phyloP scores from a whole-genome alignment of 306 rosid species.

The Fragaria nilgerrensis region DNA sequence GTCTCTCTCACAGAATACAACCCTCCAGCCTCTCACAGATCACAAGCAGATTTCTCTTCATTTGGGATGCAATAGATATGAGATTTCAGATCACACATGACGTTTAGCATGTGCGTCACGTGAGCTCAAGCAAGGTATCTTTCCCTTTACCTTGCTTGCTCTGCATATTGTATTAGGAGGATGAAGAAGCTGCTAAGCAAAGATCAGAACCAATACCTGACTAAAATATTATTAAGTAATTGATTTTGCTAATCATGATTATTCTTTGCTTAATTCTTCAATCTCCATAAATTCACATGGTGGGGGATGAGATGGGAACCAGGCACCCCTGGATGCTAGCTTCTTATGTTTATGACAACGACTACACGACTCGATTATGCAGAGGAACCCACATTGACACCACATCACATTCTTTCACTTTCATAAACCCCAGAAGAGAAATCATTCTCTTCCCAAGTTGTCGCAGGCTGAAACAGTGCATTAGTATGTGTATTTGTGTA shows the following conservation, averaged over 20 bases:
- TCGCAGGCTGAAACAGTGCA: neutral
- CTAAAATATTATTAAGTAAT: neutral
- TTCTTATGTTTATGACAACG: neutral
- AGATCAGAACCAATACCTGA: neutral
- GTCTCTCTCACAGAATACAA: too few relatives aligned
- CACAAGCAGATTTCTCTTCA: too few relatives aligned
- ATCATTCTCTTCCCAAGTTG: neutral
- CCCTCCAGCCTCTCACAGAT: neutral
- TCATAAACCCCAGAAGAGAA: constrained; percentile 12
- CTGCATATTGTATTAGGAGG: neutral
- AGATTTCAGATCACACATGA: constrained; percentile 22
- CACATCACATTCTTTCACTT: constrained; percentile 22
- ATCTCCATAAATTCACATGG: neutral
- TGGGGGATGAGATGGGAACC: neutral
- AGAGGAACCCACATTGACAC: constrained; percentile 24
- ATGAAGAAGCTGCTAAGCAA: neutral
- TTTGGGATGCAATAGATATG: neutral
- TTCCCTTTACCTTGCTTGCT: neutral
- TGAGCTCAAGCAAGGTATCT: constrained; percentile 19
- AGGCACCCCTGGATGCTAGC: neutral
- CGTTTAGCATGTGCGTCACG: constrained; percentile 35
- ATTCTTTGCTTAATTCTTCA: constrained; percentile 5
- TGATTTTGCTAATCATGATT: neutral
- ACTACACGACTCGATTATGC: neutral
- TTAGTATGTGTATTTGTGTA: neutral